Percentiles rank a stretch among this genome's conserved stretches.
phyloP scores from a whole-genome alignment of 2,329 filamentous ascomycete genomes.

The Eurotiales sp. region DNA sequence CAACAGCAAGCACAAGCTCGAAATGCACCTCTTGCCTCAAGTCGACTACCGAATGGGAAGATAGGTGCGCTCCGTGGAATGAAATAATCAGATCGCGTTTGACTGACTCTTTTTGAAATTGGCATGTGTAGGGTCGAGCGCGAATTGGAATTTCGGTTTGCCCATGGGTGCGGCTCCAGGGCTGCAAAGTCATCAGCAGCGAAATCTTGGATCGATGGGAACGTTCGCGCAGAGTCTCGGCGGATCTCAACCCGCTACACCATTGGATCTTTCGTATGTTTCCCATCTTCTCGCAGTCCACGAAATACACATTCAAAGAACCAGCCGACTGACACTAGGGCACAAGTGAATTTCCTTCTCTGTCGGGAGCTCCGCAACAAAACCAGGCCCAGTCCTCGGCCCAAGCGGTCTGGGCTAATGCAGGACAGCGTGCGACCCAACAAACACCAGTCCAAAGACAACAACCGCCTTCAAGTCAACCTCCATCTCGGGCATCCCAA shows the following conservation, averaged over 20 bases:
- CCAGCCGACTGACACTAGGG: slow-evolving; percentile 8
- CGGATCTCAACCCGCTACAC: slow-evolving; percentile 50
- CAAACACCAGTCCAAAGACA: slow-evolving; percentile 53
- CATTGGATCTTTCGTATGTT: slow-evolving; percentile 57
- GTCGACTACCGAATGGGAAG: slow-evolving; percentile 53
- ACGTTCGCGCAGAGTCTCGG: slow-evolving; percentile 57
- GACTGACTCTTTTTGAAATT: slow-evolving; percentile 5
- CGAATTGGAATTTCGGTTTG: slow-evolving; percentile 57
- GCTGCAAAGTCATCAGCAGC: slow-evolving; percentile 48
- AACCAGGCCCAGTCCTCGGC: slow-evolving; percentile 50
- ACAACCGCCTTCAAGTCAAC: slow-evolving; percentile 42
- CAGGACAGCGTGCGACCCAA: slow-evolving; percentile 51
- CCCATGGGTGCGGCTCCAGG: slow-evolving; percentile 52
- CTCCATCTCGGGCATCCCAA: slow-evolving; percentile 39
- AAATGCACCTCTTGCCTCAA: slow-evolving; percentile 46
- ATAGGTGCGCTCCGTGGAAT: slow-evolving; percentile 40
- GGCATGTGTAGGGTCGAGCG: slow-evolving; percentile 44
- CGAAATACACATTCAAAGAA: background rate
- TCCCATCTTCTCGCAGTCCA: background rate
- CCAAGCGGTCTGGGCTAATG: slow-evolving; percentile 56
- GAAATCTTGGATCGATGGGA: slow-evolving; percentile 49
- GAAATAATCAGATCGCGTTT: background rate
- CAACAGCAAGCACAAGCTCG: slow-evolving; percentile 45
- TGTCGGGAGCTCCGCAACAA: slow-evolving; percentile 56
- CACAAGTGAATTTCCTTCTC: slow-evolving; percentile 59